phyloP scores from a whole-genome alignment of 768 basidiomycete species.

The Collybiopsis confluens region DNA sequence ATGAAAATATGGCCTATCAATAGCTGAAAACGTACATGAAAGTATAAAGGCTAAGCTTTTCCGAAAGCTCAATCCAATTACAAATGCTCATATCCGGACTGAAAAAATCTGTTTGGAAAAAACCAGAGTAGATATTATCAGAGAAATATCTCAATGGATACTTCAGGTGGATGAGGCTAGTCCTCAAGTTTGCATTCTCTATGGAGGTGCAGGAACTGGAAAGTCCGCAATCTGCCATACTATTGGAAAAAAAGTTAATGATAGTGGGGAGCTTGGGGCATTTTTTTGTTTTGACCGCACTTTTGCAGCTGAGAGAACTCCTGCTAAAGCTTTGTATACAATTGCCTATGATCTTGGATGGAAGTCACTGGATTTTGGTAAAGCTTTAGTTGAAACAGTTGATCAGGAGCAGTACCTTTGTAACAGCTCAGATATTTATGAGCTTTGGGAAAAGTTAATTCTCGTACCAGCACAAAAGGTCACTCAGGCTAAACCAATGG shows the following conservation, averaged over 20 bases:
- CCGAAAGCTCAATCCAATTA: slow-evolving; percentile 6
- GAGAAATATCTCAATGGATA: background rate
- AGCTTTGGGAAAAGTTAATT: background rate
- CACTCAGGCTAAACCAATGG: background rate
- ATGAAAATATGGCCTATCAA: too few species aligned
- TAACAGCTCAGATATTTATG: background rate
- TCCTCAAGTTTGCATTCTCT: background rate
- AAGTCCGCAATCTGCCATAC: background rate
- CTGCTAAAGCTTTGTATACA: background rate
- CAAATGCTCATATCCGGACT: slow-evolving; percentile 53
- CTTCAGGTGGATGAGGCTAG: background rate
- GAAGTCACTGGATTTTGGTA: background rate
- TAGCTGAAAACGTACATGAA: too few species aligned
- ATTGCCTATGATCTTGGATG: background rate
- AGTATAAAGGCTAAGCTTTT: background rate
- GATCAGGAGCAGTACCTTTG: background rate
- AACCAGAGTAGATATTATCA: background rate
- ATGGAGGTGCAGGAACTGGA: background rate
- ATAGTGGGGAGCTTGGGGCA: background rate
- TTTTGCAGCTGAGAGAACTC: background rate
- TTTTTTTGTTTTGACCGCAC: background rate
- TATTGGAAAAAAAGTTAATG: background rate
- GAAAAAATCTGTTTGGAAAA: background rate
- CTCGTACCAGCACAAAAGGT: background rate
- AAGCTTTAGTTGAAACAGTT: background rate